Evolutionary conservation across 108 stramenopile species (phyloP), one percentile per base, ranked within the genome.

Genomic region (Fistulifera pelliculosa): DNA sequence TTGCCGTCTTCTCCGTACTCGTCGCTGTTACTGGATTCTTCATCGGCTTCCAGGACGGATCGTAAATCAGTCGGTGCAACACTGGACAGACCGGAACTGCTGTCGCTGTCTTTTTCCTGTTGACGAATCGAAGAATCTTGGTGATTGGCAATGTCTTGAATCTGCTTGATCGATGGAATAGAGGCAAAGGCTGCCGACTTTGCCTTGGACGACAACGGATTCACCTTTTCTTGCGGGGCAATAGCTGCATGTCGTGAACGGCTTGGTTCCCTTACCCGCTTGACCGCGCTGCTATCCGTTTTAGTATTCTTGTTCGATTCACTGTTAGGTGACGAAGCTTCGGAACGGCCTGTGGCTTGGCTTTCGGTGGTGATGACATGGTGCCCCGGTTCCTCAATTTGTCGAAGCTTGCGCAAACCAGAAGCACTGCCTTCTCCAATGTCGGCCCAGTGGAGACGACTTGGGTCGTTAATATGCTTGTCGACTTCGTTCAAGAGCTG

Each of bases 1-100:
- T 81, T 74, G 19, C 73, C 68, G 40, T 87, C 85, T 44, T 70
- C 47, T 21, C 58, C 53, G 42, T 49, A 57, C 3, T 63, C 58
- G 8, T 25, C 43, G 41, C 15, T 21, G 12, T 13, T 25, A 54
- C 17, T 56, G 24, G 38, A n/a, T 3, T 31, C n/a, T 28, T 60
- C 18, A 10, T 13, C n/a, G n/a, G n/a, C n/a, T 35, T 35, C 31
- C 8, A 35, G 31, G 31, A 35, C 31, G 31, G 31, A 35, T 35
- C 31, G 31, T 8, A 35, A 35, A 35, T 35, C 31, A 35, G 31
- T 35, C 6, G 31, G 31, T 35, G 31, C 31, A 51, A 26, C 50
- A 51, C 24, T 51, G 50, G 50, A 27, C 7, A 23, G 6, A 5
- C 10, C 31, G 6, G 31, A 35, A 6, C 8, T 8, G 8, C 31